A percentile compares a stretch with the other conserved stretches of the same genome.
Conservation (phyloP, 441 rosid species). For the Populus hybrid region DNA sequence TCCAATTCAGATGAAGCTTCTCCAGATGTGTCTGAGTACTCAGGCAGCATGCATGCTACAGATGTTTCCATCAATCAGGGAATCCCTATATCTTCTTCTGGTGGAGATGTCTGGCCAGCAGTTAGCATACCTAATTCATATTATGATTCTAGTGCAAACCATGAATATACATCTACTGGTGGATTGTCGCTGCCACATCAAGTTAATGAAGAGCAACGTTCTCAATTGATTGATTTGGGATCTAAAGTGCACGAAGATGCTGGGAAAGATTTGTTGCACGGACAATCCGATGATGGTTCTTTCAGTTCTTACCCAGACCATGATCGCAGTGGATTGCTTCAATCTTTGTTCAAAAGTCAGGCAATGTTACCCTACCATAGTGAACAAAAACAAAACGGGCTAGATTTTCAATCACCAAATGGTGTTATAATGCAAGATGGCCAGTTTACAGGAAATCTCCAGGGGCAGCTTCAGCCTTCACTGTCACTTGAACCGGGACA, state of each 20-base stretch:
- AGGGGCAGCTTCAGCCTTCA: slow-evolving; percentile 48
- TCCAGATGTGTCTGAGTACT: slow-evolving; percentile 32
- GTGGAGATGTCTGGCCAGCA: slow-evolving; percentile 63
- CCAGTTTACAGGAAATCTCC: slow-evolving; percentile 58
- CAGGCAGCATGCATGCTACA: slow-evolving; percentile 35
- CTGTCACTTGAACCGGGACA: slow-evolving; percentile 51
- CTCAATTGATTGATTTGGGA: slow-evolving; percentile 53
- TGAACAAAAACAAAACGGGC: slow-evolving; percentile 50
- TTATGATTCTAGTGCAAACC: slow-evolving; percentile 47
- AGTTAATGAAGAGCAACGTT: slow-evolving; percentile 39
- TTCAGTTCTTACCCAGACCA: slow-evolving; percentile 58
- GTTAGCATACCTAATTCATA: slow-evolving; percentile 45
- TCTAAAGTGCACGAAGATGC: slow-evolving; percentile 44
- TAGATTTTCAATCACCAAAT: slow-evolving; percentile 46
- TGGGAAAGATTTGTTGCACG: slow-evolving; percentile 47
- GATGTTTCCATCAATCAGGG: slow-evolving; percentile 44
- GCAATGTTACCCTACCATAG: slow-evolving; percentile 41
- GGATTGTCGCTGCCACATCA: slow-evolving; percentile 52
- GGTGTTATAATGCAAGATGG: slow-evolving; percentile 46
- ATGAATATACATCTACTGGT: slow-evolving; percentile 42
- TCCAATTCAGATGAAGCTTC: slow-evolving; percentile 45
- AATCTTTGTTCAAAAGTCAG: slow-evolving; percentile 73
- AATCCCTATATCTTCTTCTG: slow-evolving; percentile 38
- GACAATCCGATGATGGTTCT: slow-evolving; percentile 51
- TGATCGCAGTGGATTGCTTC: slow-evolving; percentile 80